phyloP scores from a whole-genome alignment of 2,329 filamentous ascomycete species.

The Exophiala bonariae region DNA sequence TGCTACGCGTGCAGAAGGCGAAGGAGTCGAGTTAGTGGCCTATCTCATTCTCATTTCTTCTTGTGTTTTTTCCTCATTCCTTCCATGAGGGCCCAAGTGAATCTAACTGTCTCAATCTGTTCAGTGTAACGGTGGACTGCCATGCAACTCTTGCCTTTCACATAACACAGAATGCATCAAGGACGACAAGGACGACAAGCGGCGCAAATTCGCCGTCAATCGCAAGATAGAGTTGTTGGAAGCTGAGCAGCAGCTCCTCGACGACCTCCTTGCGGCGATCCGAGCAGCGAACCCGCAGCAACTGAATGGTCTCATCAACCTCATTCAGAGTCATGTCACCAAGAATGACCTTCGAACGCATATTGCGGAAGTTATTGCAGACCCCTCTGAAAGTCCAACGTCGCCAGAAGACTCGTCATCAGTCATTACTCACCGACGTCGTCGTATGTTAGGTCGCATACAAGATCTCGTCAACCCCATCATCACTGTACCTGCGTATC shows the following conservation, averaged over 20 bases:
- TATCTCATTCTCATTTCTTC: conserved; percentile 12
- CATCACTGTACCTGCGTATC: conserved; percentile 30
- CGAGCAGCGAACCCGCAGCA: conserved; percentile 21
- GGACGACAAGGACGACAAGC: conserved; percentile 32
- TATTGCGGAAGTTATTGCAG: conserved; percentile 8
- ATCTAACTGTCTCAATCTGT: conserved; percentile 29
- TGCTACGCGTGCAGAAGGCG: conserved; percentile 15
- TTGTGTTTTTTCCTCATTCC: conserved; percentile 34
- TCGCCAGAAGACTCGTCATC: conserved; percentile 1
- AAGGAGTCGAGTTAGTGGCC: conserved; percentile 3
- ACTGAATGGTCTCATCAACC: conserved; percentile 23
- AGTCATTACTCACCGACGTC: conserved; percentile 5
- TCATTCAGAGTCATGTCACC: conserved; percentile 31
- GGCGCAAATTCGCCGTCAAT: conserved; percentile 27
- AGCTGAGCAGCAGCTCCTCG: conserved; percentile 32
- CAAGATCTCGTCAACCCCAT: conserved; percentile 31
- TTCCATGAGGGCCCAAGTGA: conserved; percentile 30
- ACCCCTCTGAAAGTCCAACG: conserved; percentile 15
- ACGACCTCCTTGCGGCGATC: conserved; percentile 26
- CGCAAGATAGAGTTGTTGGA: conserved; percentile 35
- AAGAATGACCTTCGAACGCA: conserved; percentile 27
- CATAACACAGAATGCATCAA: conserved; percentile 31
- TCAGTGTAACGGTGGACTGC: conserved; percentile 32
- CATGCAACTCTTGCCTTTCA: conserved; percentile 31
- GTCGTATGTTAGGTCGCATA: conserved; percentile 28